Percentiles rank a stretch among this genome's conserved stretches.
Evolutionary conservation across 208 protist genomes (phyloP).

Genomic region (Porcisia hertigi): DNA sequence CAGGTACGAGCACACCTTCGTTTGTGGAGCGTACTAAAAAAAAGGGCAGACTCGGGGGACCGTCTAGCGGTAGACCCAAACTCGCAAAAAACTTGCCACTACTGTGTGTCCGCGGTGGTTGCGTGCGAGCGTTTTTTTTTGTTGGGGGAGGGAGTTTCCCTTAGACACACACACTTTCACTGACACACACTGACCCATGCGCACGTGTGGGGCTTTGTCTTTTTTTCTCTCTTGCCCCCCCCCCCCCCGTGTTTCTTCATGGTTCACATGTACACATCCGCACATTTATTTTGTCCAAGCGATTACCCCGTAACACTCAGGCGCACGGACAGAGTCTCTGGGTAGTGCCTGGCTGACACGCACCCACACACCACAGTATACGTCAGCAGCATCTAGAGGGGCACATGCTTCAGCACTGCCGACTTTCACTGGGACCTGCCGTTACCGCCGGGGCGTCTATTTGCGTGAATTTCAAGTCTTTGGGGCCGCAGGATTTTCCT

Average conservation of each 20-base stretch:
- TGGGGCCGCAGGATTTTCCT: slow-evolving; percentile 27
- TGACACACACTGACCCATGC: neutral
- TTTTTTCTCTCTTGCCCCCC: neutral
- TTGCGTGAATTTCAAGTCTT: slow-evolving; percentile 22
- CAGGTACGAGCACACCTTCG: neutral
- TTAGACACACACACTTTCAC: neutral
- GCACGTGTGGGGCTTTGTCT: too few species aligned
- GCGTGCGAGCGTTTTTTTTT: neutral
- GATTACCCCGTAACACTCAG: neutral
- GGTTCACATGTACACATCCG: neutral
- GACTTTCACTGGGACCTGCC: neutral
- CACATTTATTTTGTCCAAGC: neutral
- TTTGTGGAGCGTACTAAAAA: neutral
- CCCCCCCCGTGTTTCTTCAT: too few species aligned
- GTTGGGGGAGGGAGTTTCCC: neutral
- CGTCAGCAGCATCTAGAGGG: neutral
- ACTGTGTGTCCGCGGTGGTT: neutral
- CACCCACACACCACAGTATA: neutral
- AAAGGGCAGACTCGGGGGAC: neutral
- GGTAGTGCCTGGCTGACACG: neutral
- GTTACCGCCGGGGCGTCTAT: neutral
- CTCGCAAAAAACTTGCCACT: neutral
- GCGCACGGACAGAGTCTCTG: neutral
- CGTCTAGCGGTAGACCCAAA: neutral
- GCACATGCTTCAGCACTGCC: slow-evolving; percentile 3